Evolutionary conservation across 352 stramenopile species (phyloP).

Genomic region (Phytopythium oedochilum): DNA sequence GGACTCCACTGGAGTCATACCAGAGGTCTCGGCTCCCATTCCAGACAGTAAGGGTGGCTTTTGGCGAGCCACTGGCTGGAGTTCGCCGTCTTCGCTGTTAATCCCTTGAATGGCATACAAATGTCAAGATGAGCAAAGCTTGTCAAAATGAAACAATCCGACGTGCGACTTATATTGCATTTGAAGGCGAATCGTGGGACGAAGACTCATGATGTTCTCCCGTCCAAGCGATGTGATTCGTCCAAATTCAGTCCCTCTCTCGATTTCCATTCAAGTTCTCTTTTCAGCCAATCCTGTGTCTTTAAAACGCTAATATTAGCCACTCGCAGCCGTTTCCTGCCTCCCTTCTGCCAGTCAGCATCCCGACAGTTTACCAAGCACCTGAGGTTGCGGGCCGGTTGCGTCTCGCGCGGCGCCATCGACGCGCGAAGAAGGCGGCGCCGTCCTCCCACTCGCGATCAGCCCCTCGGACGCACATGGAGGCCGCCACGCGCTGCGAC

Average conservation of each 20-base stretch:
- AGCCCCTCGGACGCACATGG: not conserved
- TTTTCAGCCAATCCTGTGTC: not conserved
- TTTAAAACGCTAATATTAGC: not conserved
- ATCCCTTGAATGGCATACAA: too few species aligned
- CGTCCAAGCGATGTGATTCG: not conserved
- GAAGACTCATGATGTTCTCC: not conserved
- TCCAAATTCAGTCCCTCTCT: not conserved
- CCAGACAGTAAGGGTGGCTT: too few species aligned
- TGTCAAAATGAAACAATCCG: too few species aligned
- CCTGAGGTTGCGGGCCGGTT: not conserved
- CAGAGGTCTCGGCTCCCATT: too few species aligned
- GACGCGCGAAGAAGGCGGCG: not conserved
- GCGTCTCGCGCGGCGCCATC: not conserved
- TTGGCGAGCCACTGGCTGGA: too few species aligned
- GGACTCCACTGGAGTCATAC: too few species aligned
- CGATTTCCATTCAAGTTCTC: not conserved
- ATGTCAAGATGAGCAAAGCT: too few species aligned
- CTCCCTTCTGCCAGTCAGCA: not conserved
- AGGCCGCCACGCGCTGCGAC: not conserved
- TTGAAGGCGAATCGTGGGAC: not conserved
- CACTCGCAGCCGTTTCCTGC: not conserved
- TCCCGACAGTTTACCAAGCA: not conserved
- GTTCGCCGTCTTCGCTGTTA: too few species aligned
- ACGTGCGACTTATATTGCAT: conserved; percentile 1
- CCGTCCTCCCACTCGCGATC: not conserved